Percentiles rank a stretch among this genome's conserved stretches.
phyloP scores from a whole-genome alignment of 257 asterid species.

The Voacanga thouarsii region DNA sequence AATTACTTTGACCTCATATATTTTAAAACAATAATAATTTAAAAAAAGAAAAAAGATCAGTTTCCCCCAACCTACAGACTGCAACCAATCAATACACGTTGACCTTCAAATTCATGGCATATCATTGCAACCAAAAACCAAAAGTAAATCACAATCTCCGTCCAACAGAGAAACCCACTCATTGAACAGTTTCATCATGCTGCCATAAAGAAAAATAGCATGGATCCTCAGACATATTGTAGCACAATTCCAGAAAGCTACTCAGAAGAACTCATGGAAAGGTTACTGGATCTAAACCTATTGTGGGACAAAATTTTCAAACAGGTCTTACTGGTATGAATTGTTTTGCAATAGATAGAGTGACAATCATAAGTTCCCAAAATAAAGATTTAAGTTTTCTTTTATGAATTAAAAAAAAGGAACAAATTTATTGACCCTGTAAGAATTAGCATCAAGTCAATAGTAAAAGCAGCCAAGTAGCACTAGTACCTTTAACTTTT shows the following conservation, averaged over 20 bases:
- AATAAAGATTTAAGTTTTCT: background rate
- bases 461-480: constrained; percentile 13
- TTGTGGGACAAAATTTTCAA: no score
- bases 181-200: background rate
- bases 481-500: constrained; percentile 66
- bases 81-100: background rate
- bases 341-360: background rate
- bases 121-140: background rate
- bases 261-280: background rate
- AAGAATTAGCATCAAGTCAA: constrained; percentile 1
- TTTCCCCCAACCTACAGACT: background rate
- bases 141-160: background rate
- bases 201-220: background rate
- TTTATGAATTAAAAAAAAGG: background rate
- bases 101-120: background rate
- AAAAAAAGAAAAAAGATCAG: background rate
- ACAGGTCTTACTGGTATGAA: background rate
- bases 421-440: background rate
- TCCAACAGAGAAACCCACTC: background rate
- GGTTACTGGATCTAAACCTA: background rate
- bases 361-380: background rate
- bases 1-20: background rate
- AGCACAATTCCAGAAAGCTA: background rate
- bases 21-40: background rate
- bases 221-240: background rate